Conservation (phyloP, 2,329 filamentous ascomycete species). For the Amauroascus verrucosus region DNA sequence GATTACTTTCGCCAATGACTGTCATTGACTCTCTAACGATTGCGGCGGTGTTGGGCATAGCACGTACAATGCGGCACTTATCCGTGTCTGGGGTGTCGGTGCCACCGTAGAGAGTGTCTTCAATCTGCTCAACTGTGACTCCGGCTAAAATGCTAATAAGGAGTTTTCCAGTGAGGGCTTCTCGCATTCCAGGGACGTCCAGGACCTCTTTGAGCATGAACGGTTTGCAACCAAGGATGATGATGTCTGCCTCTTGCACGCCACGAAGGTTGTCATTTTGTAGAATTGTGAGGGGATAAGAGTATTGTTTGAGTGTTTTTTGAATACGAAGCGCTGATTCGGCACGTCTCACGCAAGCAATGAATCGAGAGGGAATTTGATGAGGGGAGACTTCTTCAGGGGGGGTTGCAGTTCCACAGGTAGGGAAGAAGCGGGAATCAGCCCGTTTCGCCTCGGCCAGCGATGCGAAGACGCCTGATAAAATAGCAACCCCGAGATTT, state of each 20-base stretch:
- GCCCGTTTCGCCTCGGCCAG: conserved; percentile 45
- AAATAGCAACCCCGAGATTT: conserved; percentile 76
- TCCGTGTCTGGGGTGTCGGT: conserved; percentile 31
- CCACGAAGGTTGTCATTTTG: conserved; percentile 62
- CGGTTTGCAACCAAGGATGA: conserved; percentile 74
- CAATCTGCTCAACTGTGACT: conserved; percentile 59
- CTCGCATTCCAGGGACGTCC: conserved; percentile 54
- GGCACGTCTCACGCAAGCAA: conserved; percentile 66
- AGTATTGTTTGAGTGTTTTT: conserved; percentile 54
- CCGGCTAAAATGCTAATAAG: conserved; percentile 74
- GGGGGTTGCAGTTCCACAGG: conserved; percentile 33
- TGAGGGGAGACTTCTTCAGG: conserved; percentile 37
- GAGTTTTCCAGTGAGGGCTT: conserved; percentile 67
- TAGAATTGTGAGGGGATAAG: conserved; percentile 53
- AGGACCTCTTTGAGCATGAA: conserved; percentile 62
- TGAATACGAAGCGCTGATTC: conserved; percentile 60
- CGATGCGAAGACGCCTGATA: conserved; percentile 66
- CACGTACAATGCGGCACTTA: conserved; percentile 53
- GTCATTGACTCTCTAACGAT: conserved; percentile 74
- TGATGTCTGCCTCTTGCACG: conserved; percentile 57
- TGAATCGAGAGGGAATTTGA: conserved; percentile 61
- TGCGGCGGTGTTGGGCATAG: conserved; percentile 76
- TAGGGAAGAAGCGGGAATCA: conserved; percentile 20
- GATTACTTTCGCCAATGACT: conserved; percentile 53
- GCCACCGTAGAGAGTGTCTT: conserved; percentile 50